Percentiles rank a stretch among this genome's conserved stretches.
Conservation (phyloP, 2,329 filamentous ascomycete species). For the Parastagonospora nodorum region DNA sequence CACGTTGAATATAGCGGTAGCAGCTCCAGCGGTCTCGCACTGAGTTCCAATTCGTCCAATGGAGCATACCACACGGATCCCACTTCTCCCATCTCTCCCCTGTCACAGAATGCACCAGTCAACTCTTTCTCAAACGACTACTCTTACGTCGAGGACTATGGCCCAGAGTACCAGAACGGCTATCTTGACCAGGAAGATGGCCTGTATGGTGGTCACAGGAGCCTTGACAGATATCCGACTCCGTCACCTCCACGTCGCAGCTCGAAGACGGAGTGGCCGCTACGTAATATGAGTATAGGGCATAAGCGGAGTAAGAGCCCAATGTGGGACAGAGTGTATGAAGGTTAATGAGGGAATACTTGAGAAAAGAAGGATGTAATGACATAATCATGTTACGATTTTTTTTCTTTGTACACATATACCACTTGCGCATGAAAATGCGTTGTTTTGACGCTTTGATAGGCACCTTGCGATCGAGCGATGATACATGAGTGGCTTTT, state of each 20-base stretch:
- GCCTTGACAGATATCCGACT: slow-evolving; percentile 32
- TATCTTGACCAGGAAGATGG: slow-evolving; percentile 33
- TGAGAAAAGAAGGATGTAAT: background rate
- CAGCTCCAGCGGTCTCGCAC: slow-evolving; percentile 27
- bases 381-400: slow-evolving; percentile 7
- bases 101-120: slow-evolving; percentile 9
- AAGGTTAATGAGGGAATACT: slow-evolving; percentile 15
- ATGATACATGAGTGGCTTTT: too few species aligned
- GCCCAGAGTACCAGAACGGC: slow-evolving; percentile 29
- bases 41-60: slow-evolving; percentile 6
- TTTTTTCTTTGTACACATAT: slow-evolving; percentile 22
- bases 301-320: slow-evolving; percentile 31
- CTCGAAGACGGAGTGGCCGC: slow-evolving; percentile 38
- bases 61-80: slow-evolving; percentile 12
- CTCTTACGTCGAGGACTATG: slow-evolving; percentile 40
- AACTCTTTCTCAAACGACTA: slow-evolving; percentile 36
- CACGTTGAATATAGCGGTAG: slow-evolving; percentile 29
- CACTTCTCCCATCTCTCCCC: slow-evolving; percentile 21
- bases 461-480: too few species aligned
- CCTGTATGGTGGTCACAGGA: slow-evolving; percentile 35
- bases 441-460: background rate
- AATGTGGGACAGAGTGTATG: slow-evolving; percentile 42
- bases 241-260: slow-evolving; percentile 16
- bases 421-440: slow-evolving; percentile 10
- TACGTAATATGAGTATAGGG: slow-evolving; percentile 24